phyloP scores from a whole-genome alignment of 495 filamentous ascomycete species.

The Penicillium taxi region DNA sequence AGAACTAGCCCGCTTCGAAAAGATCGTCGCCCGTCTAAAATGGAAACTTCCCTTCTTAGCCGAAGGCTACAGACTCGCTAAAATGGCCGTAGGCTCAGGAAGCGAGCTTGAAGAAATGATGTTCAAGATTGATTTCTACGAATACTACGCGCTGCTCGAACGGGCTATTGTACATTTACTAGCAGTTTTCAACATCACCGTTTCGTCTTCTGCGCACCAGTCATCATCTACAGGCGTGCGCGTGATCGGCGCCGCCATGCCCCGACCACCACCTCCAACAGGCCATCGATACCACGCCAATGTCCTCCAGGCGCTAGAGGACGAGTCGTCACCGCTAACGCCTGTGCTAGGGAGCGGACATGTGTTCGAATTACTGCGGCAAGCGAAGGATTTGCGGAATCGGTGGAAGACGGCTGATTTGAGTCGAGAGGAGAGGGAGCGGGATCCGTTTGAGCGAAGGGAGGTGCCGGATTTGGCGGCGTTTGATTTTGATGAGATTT shows the following conservation, averaged over 20 bases:
- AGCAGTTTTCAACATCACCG: slow-evolving; percentile 45
- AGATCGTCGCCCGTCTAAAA: slow-evolving; percentile 48
- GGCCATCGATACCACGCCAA: slow-evolving; percentile 57
- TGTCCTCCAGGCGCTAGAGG: slow-evolving; percentile 49
- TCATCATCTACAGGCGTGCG: neutral
- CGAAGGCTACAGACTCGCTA: slow-evolving; percentile 43
- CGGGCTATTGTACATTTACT: slow-evolving; percentile 55
- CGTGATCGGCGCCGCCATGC: slow-evolving; percentile 4
- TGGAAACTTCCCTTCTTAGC: slow-evolving; percentile 55
- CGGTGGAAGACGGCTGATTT: slow-evolving; percentile 56
- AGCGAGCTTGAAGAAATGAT: slow-evolving; percentile 45
- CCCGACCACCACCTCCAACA: neutral
- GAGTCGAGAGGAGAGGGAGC: slow-evolving; percentile 27
- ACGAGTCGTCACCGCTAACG: slow-evolving; percentile 42
- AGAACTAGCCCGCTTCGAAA: slow-evolving; percentile 47
- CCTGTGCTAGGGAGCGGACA: slow-evolving; percentile 40
- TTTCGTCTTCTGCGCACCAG: slow-evolving; percentile 19
- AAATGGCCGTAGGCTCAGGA: slow-evolving; percentile 13
- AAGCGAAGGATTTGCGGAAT: slow-evolving; percentile 59
- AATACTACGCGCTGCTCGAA: slow-evolving; percentile 61
- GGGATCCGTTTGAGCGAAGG: slow-evolving; percentile 10
- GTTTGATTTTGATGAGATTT: slow-evolving; percentile 50
- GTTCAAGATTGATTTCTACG: slow-evolving; percentile 66
- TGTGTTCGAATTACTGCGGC: slow-evolving; percentile 40
- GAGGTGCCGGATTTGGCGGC: slow-evolving; percentile 33